Evolutionary conservation across 441 rosid species (phyloP), one percentile per base, ranked within the genome.

Genomic region (Euphorbia schlechtendalii): DNA sequence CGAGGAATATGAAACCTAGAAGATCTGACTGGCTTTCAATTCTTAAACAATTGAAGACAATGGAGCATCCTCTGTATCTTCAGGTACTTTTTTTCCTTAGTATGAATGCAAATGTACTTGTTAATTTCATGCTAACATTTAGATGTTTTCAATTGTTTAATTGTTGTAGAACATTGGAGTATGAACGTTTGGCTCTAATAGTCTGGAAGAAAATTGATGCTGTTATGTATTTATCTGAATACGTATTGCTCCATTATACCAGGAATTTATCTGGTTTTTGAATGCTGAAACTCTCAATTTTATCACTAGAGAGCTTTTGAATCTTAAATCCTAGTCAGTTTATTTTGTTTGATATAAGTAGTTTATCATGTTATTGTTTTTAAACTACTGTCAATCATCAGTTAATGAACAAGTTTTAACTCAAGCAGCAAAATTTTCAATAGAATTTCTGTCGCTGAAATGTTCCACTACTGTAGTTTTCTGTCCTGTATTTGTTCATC

Each of bases 1-100:
- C 80, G 45, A 82, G 76, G 81, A 63, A 80, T 59, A 92, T 89
- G 96, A 89, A 80, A 60, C 96, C 96, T 63, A 76, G 59, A 53
- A 77, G 94, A 70, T 77, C 86, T 56, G 94, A 87, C 46, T 89
- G 98, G 96, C 98, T 92, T 61, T 80, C 80, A 4, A 76, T 92
- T 75, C 88, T 89, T 48, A 86, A 84, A 73, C 84, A 87, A 76
- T 73, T 89, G 80, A 82, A 78, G 70, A 59, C 3, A 21, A 77
- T 73, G 71, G 84, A 76, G 9, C 92, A 89, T 74, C 87, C 90
- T 0, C 83, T 88, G 46, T 84, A 81, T 80, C 60, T 86, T 28
- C 51, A 85, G 94, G 98, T 88, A 72, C 56, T 46, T 13, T 13
- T 14, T 4, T 40, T 21, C 15, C 15, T 22, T 46, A 2, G 12